Evolutionary conservation across 345 rosid genomes (phyloP).

Genomic region (Bruguiera gymnorhiza): DNA sequence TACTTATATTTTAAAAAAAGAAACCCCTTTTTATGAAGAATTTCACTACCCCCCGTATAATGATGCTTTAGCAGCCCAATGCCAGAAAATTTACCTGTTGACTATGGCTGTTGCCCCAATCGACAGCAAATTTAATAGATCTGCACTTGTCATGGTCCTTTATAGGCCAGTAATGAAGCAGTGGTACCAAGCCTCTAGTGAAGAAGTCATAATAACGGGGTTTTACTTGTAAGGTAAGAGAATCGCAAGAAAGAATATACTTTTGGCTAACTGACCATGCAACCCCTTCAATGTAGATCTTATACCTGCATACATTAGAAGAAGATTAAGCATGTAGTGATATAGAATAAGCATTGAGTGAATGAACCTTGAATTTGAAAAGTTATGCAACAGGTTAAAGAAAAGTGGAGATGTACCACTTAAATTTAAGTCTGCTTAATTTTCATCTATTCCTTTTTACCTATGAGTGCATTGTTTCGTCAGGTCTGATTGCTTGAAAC

Average conservation of each 20-base stretch:
- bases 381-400: no score
- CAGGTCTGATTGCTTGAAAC: constrained; percentile 66
- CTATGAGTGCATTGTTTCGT: constrained; percentile 67
- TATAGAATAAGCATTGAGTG: no score
- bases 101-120: constrained; percentile 70
- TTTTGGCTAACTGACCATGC: constrained; percentile 90
- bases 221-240: constrained; percentile 53
- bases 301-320: constrained; percentile 42
- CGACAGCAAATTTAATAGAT: constrained; percentile 65
- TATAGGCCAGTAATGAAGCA: constrained; percentile 75
- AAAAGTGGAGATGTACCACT: no score
- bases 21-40: not conserved
- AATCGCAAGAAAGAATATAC: constrained; percentile 81
- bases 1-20: not conserved
- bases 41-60: not conserved
- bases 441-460: constrained; percentile 23
- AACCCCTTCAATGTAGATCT: constrained; percentile 79
- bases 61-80: not conserved
- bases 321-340: no score
- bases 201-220: constrained; percentile 70
- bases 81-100: constrained; percentile 39
- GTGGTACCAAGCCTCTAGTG: constrained; percentile 60
- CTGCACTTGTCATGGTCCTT: constrained; percentile 59
- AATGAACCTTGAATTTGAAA: no score
- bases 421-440: not conserved